phyloP scores from a whole-genome alignment of 2,329 filamentous ascomycete genomes.

The Pezicula neosporulosa region DNA sequence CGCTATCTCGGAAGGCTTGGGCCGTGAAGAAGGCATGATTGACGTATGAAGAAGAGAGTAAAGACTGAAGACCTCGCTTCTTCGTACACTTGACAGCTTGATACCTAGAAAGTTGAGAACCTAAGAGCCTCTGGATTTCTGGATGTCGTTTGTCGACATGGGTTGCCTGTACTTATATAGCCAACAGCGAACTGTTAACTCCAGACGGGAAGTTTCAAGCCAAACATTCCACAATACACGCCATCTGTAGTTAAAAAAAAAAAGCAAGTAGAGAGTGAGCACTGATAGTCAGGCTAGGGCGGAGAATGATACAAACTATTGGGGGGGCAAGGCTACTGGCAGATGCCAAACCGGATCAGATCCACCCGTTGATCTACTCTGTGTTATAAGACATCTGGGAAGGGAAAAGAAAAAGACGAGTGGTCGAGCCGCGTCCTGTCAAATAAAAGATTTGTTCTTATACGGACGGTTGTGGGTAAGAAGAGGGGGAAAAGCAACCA shows the following conservation, averaged over 20 bases:
- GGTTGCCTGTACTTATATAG: not conserved
- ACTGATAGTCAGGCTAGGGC: not conserved
- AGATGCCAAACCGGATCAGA: not conserved
- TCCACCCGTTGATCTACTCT: not conserved
- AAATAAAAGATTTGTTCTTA: not conserved
- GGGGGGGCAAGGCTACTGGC: not conserved
- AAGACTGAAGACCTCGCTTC: not conserved
- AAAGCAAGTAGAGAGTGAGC: not conserved
- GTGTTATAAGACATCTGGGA: not conserved
- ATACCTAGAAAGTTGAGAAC: not conserved
- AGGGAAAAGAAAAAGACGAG: not conserved
- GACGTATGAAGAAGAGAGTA: not conserved
- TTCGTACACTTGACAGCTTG: not conserved
- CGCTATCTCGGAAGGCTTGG: constrained; percentile 66
- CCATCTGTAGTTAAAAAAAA: not conserved
- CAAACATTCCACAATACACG: not conserved
- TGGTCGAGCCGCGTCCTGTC: not conserved
- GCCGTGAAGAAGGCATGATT: constrained; percentile 54
- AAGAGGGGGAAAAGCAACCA: not conserved
- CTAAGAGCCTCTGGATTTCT: not conserved
- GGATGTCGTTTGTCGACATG: not conserved
- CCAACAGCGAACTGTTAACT: not conserved
- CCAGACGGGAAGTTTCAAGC: not conserved
- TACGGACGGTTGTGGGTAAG: too few species aligned
- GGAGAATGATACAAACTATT: not conserved